Evolutionary conservation across 768 basidiomycete species (phyloP).

Genomic region (Filobasidium floriforme): DNA sequence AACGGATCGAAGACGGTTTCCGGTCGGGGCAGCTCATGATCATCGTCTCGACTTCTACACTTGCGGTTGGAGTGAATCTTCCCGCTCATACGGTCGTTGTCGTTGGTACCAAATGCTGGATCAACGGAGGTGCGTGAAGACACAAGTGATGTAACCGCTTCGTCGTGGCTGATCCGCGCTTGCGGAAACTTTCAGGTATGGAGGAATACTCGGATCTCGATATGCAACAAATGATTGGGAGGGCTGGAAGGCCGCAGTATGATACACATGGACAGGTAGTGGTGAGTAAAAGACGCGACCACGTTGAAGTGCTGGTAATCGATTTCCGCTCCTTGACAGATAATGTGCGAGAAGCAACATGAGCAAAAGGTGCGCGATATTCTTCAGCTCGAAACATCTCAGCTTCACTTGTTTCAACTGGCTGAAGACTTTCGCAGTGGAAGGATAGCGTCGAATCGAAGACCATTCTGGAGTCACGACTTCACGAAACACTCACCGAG

Average conservation of each 20-base stretch:
- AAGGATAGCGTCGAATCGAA: conserved; percentile 27
- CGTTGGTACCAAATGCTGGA: conserved; percentile 76
- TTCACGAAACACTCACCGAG: conserved; percentile 71
- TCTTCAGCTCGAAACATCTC: no score
- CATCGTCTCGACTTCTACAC: conserved; percentile 77
- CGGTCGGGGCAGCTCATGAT: conserved; percentile 58
- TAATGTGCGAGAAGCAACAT: conserved; percentile 35
- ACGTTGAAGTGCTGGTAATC: background rate
- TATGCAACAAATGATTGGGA: conserved; percentile 78
- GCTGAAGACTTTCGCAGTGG: background rate
- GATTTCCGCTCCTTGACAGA: conserved; percentile 12
- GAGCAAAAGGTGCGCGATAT: conserved; percentile 25
- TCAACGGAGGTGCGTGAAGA: conserved; percentile 45
- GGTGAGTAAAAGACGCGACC: conserved; percentile 5
- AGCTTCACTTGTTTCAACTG: background rate
- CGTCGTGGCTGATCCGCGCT: background rate
- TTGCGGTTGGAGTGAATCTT: conserved; percentile 93
- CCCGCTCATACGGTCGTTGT: conserved; percentile 92
- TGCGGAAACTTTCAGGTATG: conserved; percentile 46
- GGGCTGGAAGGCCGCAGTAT: conserved; percentile 90
- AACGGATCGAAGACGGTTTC: conserved; percentile 65
- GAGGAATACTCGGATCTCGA: conserved; percentile 87
- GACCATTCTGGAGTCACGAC: conserved; percentile 63
- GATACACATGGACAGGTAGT: conserved; percentile 50
- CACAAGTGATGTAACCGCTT: background rate